Conservation (phyloP, 139 green algal species). For the Coelastrella sp. region DNA sequence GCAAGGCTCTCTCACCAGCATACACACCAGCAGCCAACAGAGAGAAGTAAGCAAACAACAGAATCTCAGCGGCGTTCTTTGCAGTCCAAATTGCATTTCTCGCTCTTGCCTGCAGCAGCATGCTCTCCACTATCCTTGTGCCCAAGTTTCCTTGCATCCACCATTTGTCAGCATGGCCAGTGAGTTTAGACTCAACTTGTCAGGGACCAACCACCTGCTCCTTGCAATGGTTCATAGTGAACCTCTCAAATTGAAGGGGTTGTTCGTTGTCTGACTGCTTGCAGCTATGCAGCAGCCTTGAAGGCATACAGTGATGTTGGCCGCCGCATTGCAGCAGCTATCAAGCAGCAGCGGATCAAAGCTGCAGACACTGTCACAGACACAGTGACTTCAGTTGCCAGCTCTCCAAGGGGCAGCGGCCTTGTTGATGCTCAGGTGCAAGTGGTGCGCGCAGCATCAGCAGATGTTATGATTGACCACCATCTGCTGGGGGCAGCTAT, state of each 20-base stretch:
- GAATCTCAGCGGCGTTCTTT: not conserved
- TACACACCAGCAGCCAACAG: slow-evolving; percentile 41
- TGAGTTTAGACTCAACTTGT: too few relatives aligned
- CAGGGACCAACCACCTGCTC: too few relatives aligned
- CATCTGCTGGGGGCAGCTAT: slow-evolving; percentile 37
- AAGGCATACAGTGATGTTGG: slow-evolving; percentile 32
- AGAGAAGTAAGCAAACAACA: not conserved
- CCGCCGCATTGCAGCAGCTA: slow-evolving; percentile 21
- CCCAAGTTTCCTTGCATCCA: too few relatives aligned
- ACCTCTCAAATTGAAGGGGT: too few relatives aligned
- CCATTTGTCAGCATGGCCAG: too few relatives aligned
- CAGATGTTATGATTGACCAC: slow-evolving; percentile 41
- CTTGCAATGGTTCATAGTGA: too few relatives aligned
- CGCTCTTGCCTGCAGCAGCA: not conserved
- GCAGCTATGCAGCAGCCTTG: slow-evolving; percentile 23
- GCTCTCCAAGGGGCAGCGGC: too few relatives aligned
- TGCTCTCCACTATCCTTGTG: too few relatives aligned
- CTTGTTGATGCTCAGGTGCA: not conserved
- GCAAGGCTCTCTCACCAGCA: slow-evolving; percentile 44
- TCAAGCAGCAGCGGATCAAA: slow-evolving; percentile 4
- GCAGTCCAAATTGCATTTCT: too few relatives aligned
- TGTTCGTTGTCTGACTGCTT: not conserved
- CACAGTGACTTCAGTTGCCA: not conserved
- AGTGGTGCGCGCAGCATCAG: not conserved
- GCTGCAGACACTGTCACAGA: not conserved